These are phyloP conservation scores for Lepiota venenata DNA, from an alignment of 768 basidiomycete genomes.

Conservation along the genomic window DNA sequence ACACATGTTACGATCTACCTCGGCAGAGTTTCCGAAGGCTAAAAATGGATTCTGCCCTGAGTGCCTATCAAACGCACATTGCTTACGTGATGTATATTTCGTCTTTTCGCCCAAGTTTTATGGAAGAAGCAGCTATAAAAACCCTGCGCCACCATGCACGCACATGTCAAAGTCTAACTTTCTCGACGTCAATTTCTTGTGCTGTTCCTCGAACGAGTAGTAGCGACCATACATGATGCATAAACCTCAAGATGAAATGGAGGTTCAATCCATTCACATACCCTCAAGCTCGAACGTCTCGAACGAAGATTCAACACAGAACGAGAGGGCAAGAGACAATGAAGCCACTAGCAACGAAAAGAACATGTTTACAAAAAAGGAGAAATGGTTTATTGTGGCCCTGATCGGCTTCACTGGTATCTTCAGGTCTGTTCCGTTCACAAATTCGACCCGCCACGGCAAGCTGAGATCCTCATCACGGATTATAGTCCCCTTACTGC, in stretches of 20 bases:
- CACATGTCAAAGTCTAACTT: too few species aligned
- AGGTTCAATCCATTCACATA: too few species aligned
- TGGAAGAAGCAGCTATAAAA: too few species aligned
- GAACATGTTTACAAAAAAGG: conserved; percentile 48
- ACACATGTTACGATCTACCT: neutral
- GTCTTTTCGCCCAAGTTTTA: neutral
- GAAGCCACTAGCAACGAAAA: neutral
- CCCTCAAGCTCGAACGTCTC: neutral
- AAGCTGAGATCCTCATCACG: neutral
- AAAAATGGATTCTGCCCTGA: neutral
- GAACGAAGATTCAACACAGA: neutral
- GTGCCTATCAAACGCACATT: neutral
- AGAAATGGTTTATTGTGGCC: conserved; percentile 69
- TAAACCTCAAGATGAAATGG: too few species aligned
- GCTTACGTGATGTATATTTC: neutral
- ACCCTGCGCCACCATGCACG: too few species aligned
- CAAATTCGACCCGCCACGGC: neutral
- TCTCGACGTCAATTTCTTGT: too few species aligned
- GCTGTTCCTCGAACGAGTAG: too few species aligned
- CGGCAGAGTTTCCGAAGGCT: neutral
- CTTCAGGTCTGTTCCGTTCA: conserved; percentile 46
- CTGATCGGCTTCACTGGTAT: conserved; percentile 56
- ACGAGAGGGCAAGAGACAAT: neutral
- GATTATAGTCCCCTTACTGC: conserved; percentile 59
- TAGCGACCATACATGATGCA: too few species aligned